Base-by-base conservation (phyloP, 2,329 filamentous ascomycete genomes). In the Arthrobotrys sphaeroides region DNA sequence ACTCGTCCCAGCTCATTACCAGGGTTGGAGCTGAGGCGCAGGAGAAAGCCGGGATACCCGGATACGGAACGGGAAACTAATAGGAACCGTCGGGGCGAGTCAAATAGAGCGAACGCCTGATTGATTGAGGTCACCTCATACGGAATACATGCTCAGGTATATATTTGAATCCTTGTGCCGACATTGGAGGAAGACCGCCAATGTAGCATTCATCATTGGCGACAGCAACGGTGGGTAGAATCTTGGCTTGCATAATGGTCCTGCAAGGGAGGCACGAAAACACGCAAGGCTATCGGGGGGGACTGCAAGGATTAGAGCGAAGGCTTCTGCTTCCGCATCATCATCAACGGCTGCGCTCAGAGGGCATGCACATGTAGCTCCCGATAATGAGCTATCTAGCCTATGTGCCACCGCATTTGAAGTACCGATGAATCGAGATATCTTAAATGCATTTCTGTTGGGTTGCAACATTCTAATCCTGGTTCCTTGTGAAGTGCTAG, bases 11-110 rank as follows among this genome's bases (percentile, higher is more conserved):
- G 47, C 40, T 61, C 20, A 36, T 26, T 42, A 49, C 59, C 33
- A 40, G 69, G 69, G 51, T 73, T 31, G 5, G 33, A 55, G 69
- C 61, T 73, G 69, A 73, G 68, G 64, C 38, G 69, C 69, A 55
- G 42, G 60, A 66, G 47, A 28, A 36, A 47, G 61, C 69, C 51
- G 61, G 61, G 69, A 64, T 73, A 51, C 51, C 68, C 69, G 69
- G 61, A 73, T 61, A 61, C 61, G 51, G 61, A 73, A 73, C 69
- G 53, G 68, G 49, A 53, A 60, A 53, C 31, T 20, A 38, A 40
- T 18, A 51, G 12, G 16, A 10, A 53, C 20, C 31, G 43, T 42
- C 33, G 26, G 40, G 16, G 33, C 42, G 53, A 28, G 12, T 20
- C 36, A 62, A 26, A 45, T 33, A 47, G 47, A 51, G 33, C 47